Evolutionary conservation across 495 filamentous ascomycete genomes (phyloP), one percentile per base, ranked within the genome.

Genomic region (Aspergillus cavernicola): DNA sequence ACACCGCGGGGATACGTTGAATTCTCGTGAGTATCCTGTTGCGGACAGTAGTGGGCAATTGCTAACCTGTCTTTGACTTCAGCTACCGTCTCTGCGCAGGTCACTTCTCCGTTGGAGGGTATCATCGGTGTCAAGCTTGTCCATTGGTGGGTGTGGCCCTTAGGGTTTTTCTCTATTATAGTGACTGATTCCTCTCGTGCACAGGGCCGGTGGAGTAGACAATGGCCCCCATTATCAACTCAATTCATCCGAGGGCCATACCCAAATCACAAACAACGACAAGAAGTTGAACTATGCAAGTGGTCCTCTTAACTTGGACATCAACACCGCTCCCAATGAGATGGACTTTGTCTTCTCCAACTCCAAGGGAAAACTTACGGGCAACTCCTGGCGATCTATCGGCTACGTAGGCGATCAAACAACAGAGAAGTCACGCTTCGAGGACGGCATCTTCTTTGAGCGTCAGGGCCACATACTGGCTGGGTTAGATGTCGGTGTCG

Each of bases 151-250:
- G 82, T 77, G 31, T 69, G 70, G n/a, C 58, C 31, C 13, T 33
- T 16, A n/a, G n/a, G 24, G 9, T 16, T 37, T 15, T 43, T 29
- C 12, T 11, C 11, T 24, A 36, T 39, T 3, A 26, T 0, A 15
- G 15, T 55, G 6, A 54, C 28, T 41, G 26, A 45, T 31, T 6
- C 26, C 22, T 40, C 29, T n/a, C n/a, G n/a, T n/a, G n/a, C n/a
- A 28, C 20, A 74, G 71, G 71, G 71, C 66, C 22, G 71, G 71
- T 22, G 49, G 66, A 50, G 47, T 72, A 0, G 73, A 79, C 47
- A 79, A 73, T 19, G 83, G 82, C 3, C 86, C 85, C 1, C 71
- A 87, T 55, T 88, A 85, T 59, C 73, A 85, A 10, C 68, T 88
- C 16, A 81, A 75, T 62, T 76, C 82, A 0, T 66, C 69, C 18